Conservation (phyloP, 1,284 basidiomycete genomes). For the Puccinia coronata region DNA sequence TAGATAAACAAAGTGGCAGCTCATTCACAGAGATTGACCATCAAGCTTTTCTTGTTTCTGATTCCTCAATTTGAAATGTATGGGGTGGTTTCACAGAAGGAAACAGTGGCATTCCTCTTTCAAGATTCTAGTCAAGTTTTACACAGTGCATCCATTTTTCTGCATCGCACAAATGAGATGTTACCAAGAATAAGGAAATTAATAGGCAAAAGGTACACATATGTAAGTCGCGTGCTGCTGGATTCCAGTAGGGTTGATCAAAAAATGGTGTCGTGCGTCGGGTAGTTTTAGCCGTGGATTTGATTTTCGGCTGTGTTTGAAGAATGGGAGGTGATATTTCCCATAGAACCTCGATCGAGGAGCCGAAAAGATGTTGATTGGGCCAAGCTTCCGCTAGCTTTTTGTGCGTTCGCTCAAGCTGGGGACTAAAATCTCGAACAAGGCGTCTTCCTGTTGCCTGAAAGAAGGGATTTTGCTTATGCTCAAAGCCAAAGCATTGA, state of each 20-base stretch:
- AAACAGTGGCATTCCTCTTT: background rate
- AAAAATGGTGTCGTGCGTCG: background rate
- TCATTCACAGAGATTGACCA: no score
- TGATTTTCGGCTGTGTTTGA: background rate
- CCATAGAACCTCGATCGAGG: background rate
- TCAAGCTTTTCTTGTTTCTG: no score
- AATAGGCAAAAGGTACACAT: background rate
- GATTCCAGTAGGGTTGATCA: no score
- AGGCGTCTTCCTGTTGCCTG: slow-evolving; percentile 36
- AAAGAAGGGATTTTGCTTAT: slow-evolving; percentile 40
- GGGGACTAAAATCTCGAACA: slow-evolving; percentile 40
- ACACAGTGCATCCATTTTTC: background rate
- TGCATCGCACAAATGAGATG: background rate
- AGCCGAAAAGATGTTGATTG: background rate
- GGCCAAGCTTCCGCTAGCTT: background rate
- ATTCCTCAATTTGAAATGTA: no score
- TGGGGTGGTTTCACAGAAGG: background rate
- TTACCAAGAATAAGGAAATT: background rate
- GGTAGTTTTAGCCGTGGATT: background rate
- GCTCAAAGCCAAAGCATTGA: slow-evolving; percentile 30
- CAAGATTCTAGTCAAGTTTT: background rate
- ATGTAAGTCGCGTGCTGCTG: background rate
- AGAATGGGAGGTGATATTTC: background rate
- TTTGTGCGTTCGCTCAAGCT: slow-evolving; percentile 15
- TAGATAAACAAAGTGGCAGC: no score